A percentile compares a stretch with the other conserved stretches of the same genome.
Evolutionary conservation across 2,329 filamentous ascomycete genomes (phyloP).

Genomic region (Microcyclosporella mali): DNA sequence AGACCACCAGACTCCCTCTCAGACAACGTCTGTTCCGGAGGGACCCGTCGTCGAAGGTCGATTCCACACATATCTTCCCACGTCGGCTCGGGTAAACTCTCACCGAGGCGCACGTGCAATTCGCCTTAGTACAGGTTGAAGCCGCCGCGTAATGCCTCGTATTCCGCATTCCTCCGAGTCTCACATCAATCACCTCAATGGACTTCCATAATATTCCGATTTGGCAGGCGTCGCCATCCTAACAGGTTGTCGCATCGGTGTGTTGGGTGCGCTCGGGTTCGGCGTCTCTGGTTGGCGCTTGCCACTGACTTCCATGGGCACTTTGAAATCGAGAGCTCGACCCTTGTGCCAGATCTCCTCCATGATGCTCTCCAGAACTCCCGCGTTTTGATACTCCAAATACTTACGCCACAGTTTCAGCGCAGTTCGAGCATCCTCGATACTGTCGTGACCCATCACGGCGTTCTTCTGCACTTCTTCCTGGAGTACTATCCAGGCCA

Average conservation of each 20-base stretch:
- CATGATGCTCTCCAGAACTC: constrained; percentile 74
- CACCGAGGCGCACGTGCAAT: constrained; percentile 3
- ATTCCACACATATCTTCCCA: too few species aligned
- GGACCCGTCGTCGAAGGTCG: too few species aligned
- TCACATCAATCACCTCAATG: constrained; percentile 24
- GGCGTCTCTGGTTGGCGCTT: constrained; percentile 22
- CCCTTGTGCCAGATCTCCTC: constrained; percentile 74
- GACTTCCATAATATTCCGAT: constrained; percentile 30
- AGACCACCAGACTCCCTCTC: too few species aligned
- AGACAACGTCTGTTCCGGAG: too few species aligned
- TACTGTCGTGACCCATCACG: constrained; percentile 67
- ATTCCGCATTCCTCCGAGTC: not conserved
- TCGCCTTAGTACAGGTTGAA: too few species aligned
- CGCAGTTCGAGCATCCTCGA: constrained; percentile 89
- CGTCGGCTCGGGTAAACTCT: not conserved
- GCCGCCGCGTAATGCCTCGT: not conserved
- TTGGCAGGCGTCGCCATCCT: constrained; percentile 22
- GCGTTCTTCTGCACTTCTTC: constrained; percentile 87
- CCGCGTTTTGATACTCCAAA: constrained; percentile 79
- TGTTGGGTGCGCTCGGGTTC: constrained; percentile 27
- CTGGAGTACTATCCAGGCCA: constrained; percentile 85
- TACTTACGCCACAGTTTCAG: constrained; percentile 86
- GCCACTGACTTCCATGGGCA: constrained; percentile 22
- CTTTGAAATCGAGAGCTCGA: constrained; percentile 46
- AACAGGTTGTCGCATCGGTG: constrained; percentile 25